Evolutionary conservation across 1,284 basidiomycete genomes (phyloP), one percentile per base, ranked within the genome.

Genomic region (Ceratobasidium sp.): DNA sequence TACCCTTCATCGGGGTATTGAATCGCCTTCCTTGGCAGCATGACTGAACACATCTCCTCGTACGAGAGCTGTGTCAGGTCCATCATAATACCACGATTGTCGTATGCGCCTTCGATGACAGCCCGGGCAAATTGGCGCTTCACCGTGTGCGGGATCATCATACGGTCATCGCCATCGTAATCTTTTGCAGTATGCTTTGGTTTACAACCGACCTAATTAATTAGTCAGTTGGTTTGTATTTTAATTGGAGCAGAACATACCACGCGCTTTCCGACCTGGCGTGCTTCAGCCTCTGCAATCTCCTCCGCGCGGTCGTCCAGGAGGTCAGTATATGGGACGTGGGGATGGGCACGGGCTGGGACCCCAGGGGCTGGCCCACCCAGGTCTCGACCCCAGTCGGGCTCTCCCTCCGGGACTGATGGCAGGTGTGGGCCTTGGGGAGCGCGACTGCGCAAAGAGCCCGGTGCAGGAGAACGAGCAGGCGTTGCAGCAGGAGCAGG

Each of bases 231-330:
- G 38, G 8, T 38, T 38, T 8, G 3, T 8, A 38, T 38, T 38
- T 3, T 8, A 38, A 3, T 3, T 8, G 8, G 38, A 38, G 38
- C 8, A 8, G 38, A 8, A 38, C 38, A 3, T 35, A 60, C 57
- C 7, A n/a, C 57, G 2, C 10, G 57, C n/a, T 38, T 60, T 14
- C 57, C 57, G 18, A 12, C 20, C 3, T 12, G 30, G 14, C 7
- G n/a, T 60, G 57, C 57, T 23, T 60, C 57, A 30, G 57, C 57
- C 10, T 35, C 57, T 3, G 57, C 57, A 35, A 60, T 35, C 27
- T 60, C 30, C 35, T 60, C 27, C 30, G 57, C 57, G 5, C 27
- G 30, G n/a, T 60, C 57, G 12, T 60, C 30, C 30, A 60, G 3
- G 16, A 60, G n/a, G 35, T 60, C n/a, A 23, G 57, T 60, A 12